A percentile compares a stretch with the other conserved stretches of the same genome.
phyloP scores from a whole-genome alignment of 345 rosid species.

The Melaleuca quinquenervia region DNA sequence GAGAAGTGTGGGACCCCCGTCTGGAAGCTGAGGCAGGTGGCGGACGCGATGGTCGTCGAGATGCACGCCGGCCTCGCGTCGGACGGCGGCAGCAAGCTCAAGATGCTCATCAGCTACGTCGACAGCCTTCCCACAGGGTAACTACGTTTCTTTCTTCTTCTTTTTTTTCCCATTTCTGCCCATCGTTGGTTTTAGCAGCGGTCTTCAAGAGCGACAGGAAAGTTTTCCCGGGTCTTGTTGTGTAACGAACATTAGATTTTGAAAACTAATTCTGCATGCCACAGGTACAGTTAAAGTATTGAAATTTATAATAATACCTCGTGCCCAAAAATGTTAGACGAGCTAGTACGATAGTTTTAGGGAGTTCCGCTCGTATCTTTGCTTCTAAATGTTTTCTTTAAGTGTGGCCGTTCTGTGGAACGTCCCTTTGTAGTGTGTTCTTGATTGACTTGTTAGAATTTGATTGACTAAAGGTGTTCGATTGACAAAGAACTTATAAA shows the following conservation, averaged over 20 bases:
- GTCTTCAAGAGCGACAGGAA: neutral
- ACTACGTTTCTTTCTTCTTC: neutral
- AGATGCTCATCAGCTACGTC: constrained; percentile 90
- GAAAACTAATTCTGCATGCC: neutral
- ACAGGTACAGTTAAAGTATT: neutral
- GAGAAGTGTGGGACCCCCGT: constrained; percentile 67
- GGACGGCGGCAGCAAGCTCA: constrained; percentile 85
- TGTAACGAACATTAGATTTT: neutral
- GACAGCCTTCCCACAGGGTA: constrained; percentile 96
- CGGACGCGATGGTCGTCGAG: constrained; percentile 85
- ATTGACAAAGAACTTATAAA: neutral
- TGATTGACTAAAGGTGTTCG: neutral
- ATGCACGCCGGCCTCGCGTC: constrained; percentile 92
- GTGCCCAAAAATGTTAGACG: neutral
- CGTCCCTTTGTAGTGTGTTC: neutral
- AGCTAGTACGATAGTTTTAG: neutral
- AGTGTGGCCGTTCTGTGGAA: neutral
- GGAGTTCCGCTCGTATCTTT: neutral
- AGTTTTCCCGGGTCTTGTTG: neutral
- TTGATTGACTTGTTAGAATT: neutral
- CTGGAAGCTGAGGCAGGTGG: constrained; percentile 61
- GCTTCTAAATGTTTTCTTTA: neutral
- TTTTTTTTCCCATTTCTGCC: neutral
- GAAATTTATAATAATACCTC: neutral
- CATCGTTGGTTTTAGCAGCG: neutral